Base-by-base conservation (phyloP, 73 alveolate genomes). In the Paramecium tetraurelia region DNA sequence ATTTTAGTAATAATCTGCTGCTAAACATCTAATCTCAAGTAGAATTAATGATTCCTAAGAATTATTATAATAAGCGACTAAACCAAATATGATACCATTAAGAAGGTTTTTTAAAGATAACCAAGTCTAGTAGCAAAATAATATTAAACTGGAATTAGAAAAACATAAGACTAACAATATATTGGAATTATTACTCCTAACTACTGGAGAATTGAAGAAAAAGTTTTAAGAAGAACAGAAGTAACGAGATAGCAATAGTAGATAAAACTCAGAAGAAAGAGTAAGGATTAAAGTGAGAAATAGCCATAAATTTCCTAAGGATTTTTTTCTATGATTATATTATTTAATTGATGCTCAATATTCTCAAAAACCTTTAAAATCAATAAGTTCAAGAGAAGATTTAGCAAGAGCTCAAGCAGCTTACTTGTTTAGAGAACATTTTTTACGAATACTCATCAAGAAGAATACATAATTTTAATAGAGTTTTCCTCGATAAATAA, bases 311-410 rank as follows among this genome's bases (percentile, higher is more conserved):
- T 80, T 80, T 48, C 90, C 90, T 11, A 20, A 46, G 72, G 90
- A 80, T 80, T 80, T 80, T 43, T 80, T 80, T 72, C 59, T 36
- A 35, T 72, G 86, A 72, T 63, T 63, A 63, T 63, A 63, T 63
- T 63, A 14, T 22, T 18, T 53, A 53, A 63, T 31, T 31, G 31
- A 63, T 63, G 84, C 22, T 63, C 20, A 63, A 63, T 63, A 20
- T 63, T 63, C 84, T 63, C 84, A 63, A 63, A 63, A 7, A 63
- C 24, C 27, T 63, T 10, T 63, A 63, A 63, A 33, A 10, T 29
- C 11, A 59, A 59, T 63, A 50, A 63, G 50, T 3, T 63, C 50
- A 63, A 63, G 31, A 27, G 84, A 63, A 9, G 84, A 63, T 63
- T 31, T 1, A 31, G 12, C 7, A 12, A 63, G 84, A 63, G 53